These are phyloP conservation scores for Cymbopogon flexuosus DNA, from an alignment of 202 grass and related monocot species.

Conservation along the genomic window DNA sequence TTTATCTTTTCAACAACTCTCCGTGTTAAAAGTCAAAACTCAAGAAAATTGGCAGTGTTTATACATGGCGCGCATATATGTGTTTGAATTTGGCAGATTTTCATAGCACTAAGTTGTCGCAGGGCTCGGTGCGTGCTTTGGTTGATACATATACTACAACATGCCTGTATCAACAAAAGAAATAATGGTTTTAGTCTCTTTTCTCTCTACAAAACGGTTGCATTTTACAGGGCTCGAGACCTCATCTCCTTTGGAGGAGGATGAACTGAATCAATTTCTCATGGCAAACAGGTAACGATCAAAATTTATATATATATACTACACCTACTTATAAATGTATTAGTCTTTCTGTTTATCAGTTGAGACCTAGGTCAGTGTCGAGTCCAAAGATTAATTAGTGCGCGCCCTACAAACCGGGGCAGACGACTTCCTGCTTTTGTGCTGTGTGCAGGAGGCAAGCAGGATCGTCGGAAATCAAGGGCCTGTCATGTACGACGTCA, in stretches of 20 bases:
- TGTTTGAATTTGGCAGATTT: neutral
- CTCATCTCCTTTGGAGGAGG: neutral
- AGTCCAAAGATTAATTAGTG: neutral
- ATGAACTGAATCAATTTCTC: neutral
- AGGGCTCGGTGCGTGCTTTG: too few relatives aligned
- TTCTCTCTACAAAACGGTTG: neutral
- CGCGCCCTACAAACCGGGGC: neutral
- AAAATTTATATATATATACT: neutral
- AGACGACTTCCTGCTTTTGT: neutral
- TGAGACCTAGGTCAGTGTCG: neutral
- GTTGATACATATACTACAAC: too few relatives aligned
- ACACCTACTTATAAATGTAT: neutral
- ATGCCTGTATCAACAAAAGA: too few relatives aligned
- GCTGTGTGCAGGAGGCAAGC: neutral
- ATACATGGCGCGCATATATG: neutral
- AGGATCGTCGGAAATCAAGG: constrained; percentile 12
- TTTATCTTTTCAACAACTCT: neutral
- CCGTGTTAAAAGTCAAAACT: neutral
- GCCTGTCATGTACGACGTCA: constrained; percentile 12
- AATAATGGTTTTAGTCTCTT: neutral
- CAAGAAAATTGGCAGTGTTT: neutral
- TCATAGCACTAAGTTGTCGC: neutral
- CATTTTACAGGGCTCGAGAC: neutral
- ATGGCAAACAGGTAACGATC: neutral
- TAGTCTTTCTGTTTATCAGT: neutral